These are phyloP conservation scores for Cryptosporidium parvum DNA, from an alignment of 169 alveolate species.

Conservation along the genomic window DNA sequence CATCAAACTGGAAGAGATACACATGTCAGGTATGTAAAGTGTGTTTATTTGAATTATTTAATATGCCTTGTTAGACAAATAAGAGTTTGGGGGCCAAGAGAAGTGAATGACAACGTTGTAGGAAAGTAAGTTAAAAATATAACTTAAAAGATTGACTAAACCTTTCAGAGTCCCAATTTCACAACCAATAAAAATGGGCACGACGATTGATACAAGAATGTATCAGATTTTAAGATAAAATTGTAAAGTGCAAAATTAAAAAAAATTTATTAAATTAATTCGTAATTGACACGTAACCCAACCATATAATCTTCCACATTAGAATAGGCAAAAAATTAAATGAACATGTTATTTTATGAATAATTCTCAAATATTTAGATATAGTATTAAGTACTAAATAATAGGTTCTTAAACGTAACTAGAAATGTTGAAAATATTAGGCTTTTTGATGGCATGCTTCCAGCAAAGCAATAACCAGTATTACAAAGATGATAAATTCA, in stretches of 20 bases:
- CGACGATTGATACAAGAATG: constrained; percentile 59
- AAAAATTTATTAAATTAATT: neutral
- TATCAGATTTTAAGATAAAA: constrained; percentile 48
- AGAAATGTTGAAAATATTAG: neutral
- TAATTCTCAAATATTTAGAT: neutral
- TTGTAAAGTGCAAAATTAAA: neutral
- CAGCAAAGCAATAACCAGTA: neutral
- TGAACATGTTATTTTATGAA: neutral
- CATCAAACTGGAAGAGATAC: constrained; percentile 88
- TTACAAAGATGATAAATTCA: neutral
- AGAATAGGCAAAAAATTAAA: neutral
- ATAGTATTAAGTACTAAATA: neutral
- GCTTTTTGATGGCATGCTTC: neutral
- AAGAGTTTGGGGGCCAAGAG: constrained; percentile 77
- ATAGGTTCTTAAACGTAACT: neutral
- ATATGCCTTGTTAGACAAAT: constrained; percentile 34
- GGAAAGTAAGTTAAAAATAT: constrained; percentile 42
- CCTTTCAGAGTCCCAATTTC: constrained; percentile 46
- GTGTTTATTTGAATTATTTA: neutral
- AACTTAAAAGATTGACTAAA: neutral
- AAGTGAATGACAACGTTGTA: constrained; percentile 17
- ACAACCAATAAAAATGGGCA: constrained; percentile 65
- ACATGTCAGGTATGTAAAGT: constrained; percentile 84
- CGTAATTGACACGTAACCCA: constrained; percentile 48
- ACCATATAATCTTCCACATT: constrained; percentile 42